Evolutionary conservation across 106 monocot genomes (phyloP), one percentile per base, ranked within the genome.

Genomic region (Triglochin maritima): DNA sequence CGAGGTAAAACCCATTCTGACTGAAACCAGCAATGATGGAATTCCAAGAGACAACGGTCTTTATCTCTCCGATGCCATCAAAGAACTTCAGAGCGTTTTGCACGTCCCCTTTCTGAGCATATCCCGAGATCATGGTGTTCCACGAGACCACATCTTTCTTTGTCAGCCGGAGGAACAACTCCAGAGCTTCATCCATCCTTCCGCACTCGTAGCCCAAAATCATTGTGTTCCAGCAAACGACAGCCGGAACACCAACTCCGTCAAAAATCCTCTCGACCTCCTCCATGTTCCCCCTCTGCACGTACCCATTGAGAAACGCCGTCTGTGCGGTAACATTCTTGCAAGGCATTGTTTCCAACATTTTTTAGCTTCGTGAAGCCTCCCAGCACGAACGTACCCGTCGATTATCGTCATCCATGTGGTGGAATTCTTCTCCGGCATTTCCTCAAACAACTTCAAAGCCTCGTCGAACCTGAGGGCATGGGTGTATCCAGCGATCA

Each of bases 181-280:
- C 46, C 55, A 53, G 46, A 14, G 77, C 81, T 42, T 76, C 77
- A n/a, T 76, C 73, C 81, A 81, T 77, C 65, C 57, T 72, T 14
- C 81, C 77, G 55, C 67, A 68, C n/a, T 59, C 76, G 55, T 84
- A 84, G 12, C 87, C 83, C 12, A 78, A 72, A 5, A 87, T 79
- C 87, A 87, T 87, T 3, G 83, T 73, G 45, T 87, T 87, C 87
- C 83, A 87, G 58, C 83, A 83, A 8, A 83, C 59, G 43, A 51
- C 47, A 59, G 81, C 87, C 10, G 52, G 76, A 42, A 47, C 9
- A 1, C 10, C 62, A 15, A 84, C 84, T 48, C 65, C 16, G 2
- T 79, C 68, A 55, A 87, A 87, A 4, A 87, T 45, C 47, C 50
- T 63, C 10, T 43, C 68, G 17, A 81, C 87, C 46, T 84, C 76